Evolutionary conservation across 73 alveolate genomes (phyloP).

Genomic region (Tetrahymena thermophila): DNA sequence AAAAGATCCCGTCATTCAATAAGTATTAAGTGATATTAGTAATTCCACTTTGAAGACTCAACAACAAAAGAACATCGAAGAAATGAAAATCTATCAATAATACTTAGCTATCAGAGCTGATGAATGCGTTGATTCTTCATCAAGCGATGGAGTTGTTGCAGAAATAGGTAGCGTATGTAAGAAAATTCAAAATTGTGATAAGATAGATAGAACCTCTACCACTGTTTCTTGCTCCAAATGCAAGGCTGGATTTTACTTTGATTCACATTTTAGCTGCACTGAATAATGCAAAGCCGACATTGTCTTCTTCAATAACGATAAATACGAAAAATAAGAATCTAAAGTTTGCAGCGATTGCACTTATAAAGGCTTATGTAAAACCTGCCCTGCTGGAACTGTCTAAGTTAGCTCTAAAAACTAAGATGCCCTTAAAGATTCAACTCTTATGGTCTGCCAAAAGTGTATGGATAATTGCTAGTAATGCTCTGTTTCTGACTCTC

Average conservation of each 20-base stretch:
- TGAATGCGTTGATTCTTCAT: neutral
- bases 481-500: neutral
- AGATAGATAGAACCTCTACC: neutral
- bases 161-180: neutral
- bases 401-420: neutral
- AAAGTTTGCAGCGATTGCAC: neutral
- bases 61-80: neutral
- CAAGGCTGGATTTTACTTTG: neutral
- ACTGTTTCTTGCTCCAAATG: neutral
- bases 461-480: neutral
- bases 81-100: neutral
- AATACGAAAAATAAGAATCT: neutral
- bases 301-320: neutral
- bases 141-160: neutral
- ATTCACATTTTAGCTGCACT: neutral
- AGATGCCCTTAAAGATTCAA: neutral
- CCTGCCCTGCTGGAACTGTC: neutral
- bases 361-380: neutral
- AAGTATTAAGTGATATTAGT: neutral
- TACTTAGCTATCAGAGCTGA: neutral
- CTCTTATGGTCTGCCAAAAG: neutral
- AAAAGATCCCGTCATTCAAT: neutral
- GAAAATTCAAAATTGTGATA: neutral
- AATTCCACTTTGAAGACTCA: neutral
- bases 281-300: neutral